Base-by-base conservation (phyloP, 1,284 basidiomycete species). In the Boletellus deceptivus region DNA sequence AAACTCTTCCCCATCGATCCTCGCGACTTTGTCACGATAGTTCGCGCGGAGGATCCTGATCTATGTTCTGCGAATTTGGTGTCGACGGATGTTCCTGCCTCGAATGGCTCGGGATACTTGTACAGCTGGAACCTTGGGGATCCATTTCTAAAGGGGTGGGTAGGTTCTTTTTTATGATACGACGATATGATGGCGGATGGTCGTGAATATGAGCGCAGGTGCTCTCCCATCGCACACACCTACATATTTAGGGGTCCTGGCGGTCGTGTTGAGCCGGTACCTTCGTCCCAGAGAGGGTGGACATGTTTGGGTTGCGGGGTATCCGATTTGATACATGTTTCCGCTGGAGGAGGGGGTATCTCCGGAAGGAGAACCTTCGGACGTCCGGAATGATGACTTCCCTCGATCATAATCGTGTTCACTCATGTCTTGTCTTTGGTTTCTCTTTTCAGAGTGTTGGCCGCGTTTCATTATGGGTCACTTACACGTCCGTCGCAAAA, bases 401-500 rank as follows among this genome's bases (percentile, higher is more conserved):
- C 4, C 10, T 29, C 24, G 10, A 38, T 25, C 24, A 25, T 27
- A 17, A 17, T 46, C 18, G 18, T 40, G 25, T 29, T 39, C 22
- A 34, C 49, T 48, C 34, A 54, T 51, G 16, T 35, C 34, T 34
- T 22, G 25, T 10, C 16, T 7, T 6, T 11, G 18, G 27, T 27
- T 10, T 27, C 27, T 43, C 27, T 50, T 38, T 36, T 40, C 53
- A 82, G 80, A 14, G 77, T 79, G 5, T 53, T 81, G 13, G 71
- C 77, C 8, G 63, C 79, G 18, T 87, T 81, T 63, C 80, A 86
- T 64, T 86, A 78, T 56, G 85, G 85, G 18, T 84, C 86, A 58
- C 62, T 87, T 36, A 78, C 78, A 0, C 73, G 82, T 55, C 85
- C 84, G 2, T 82, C 79, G 0, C 67, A 70, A 45, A 84, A 88